These are phyloP conservation scores for Umbelopsis ramanniana DNA, from an alignment of 192 early-diverging fungal species.

Conservation along the genomic window DNA sequence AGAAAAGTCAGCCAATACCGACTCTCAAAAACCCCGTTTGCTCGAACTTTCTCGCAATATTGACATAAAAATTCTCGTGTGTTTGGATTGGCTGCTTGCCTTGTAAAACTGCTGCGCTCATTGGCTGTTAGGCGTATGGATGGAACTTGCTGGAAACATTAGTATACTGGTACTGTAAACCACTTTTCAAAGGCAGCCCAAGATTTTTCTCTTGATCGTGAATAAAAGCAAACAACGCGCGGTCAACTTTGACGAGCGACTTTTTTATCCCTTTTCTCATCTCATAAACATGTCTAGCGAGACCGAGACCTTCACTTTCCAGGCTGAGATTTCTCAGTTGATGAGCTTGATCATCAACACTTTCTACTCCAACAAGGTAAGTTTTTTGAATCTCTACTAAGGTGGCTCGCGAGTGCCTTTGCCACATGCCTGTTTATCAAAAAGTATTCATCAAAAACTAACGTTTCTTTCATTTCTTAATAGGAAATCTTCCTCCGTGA, in stretches of 20 bases:
- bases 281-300: slow-evolving; percentile 36
- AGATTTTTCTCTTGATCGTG: background rate
- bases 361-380: slow-evolving; percentile 95
- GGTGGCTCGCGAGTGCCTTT: too few relatives aligned
- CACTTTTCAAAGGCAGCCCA: slow-evolving; percentile 10
- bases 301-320: slow-evolving; percentile 88
- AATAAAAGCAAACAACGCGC: slow-evolving; percentile 24
- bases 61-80: background rate
- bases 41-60: slow-evolving; percentile 17
- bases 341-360: slow-evolving; percentile 99
- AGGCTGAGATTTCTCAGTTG: slow-evolving; percentile 99
- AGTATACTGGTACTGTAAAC: slow-evolving; percentile 13
- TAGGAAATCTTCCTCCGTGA: slow-evolving; percentile 94
- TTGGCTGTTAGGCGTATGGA: background rate
- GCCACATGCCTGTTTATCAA: too few relatives aligned
- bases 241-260: background rate
- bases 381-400: background rate
- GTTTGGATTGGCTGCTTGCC: background rate
- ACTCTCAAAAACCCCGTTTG: slow-evolving; percentile 4
- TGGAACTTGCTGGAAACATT: slow-evolving; percentile 16
- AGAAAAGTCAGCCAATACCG: background rate
- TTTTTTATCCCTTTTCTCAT: slow-evolving; percentile 21
- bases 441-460: background rate
- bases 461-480: too few relatives aligned
- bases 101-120: background rate